phyloP scores from a whole-genome alignment of 179 eudicot genomes.

The Pouteria campechiana region DNA sequence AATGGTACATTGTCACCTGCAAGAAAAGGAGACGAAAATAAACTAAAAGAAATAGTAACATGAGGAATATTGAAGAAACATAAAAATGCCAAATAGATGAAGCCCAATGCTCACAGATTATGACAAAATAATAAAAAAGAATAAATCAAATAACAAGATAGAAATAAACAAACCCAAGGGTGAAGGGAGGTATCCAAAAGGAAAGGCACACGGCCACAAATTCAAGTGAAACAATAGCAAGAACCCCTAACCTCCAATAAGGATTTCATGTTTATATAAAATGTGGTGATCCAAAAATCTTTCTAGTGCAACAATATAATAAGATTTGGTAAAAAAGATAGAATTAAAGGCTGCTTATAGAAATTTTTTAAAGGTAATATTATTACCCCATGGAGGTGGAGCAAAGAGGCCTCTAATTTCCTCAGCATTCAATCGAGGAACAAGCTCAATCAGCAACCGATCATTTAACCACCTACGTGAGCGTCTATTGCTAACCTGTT shows the following conservation, averaged over 20 bases:
- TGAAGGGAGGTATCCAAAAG: no score
- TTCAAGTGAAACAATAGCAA: no score
- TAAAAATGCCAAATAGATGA: neutral
- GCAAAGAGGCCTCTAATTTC: conserved; percentile 91
- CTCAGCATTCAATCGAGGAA: conserved; percentile 76
- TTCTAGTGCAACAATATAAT: neutral
- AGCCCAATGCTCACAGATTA: no score
- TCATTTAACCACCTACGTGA: conserved; percentile 84
- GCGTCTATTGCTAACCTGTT: conserved; percentile 86
- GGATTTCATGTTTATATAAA: no score
- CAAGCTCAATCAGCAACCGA: conserved; percentile 80
- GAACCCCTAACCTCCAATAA: no score
- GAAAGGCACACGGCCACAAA: no score
- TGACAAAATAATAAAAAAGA: no score
- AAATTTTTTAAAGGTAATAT: neutral
- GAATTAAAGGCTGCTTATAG: neutral
- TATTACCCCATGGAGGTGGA: conserved; percentile 92
- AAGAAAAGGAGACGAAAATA: conserved; percentile 6
- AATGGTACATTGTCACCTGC: conserved; percentile 76
- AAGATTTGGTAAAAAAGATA: neutral
- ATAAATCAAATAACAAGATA: no score
- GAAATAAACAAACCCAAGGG: no score
- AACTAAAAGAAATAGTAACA: neutral
- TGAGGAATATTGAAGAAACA: neutral
- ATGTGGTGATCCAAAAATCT: no score